A percentile compares a stretch with the other conserved stretches of the same genome.
These are phyloP conservation scores for Pichia sp. DNA, from an alignment of 1,139 yeast genomes.

Conservation along the genomic window DNA sequence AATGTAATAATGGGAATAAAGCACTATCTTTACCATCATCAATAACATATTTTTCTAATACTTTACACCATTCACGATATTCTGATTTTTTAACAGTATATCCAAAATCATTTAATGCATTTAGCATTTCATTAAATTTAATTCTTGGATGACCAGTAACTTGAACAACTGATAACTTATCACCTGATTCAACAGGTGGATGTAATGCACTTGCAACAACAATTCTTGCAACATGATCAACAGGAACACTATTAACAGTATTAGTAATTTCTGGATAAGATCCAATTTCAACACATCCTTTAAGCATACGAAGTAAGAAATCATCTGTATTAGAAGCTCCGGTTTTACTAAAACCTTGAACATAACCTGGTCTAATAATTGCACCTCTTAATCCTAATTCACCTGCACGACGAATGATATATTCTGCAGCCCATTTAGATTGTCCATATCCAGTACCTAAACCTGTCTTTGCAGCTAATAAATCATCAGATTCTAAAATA, in stretches of 20 bases:
- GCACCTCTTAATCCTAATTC: conserved; percentile 79
- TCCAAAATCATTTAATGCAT: conserved; percentile 62
- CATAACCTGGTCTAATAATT: conserved; percentile 92
- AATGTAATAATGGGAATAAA: conserved; percentile 85
- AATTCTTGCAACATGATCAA: conserved; percentile 93
- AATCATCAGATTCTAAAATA: conserved; percentile 72
- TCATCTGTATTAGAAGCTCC: conserved; percentile 96
- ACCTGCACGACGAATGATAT: conserved; percentile 82
- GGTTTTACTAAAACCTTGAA: conserved; percentile 75
- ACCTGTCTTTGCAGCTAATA: conserved; percentile 74
- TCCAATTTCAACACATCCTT: conserved; percentile 89
- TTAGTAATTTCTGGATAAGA: conserved; percentile 78
- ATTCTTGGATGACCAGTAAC: conserved; percentile 97
- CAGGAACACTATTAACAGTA: conserved; percentile 94
- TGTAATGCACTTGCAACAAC: conserved; percentile 77
- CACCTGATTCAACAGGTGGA: conserved; percentile 46
- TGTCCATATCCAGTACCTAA: conserved; percentile 94
- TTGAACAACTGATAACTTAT: conserved; percentile 66
- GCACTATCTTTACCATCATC: conserved; percentile 71
- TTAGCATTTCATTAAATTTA: conserved; percentile 67
- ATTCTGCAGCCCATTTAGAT: conserved; percentile 96
- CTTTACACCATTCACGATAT: conserved; percentile 72
- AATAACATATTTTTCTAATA: conserved; percentile 71
- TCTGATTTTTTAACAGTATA: conserved; percentile 57
- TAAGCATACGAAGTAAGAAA: conserved; percentile 86